Conservation (phyloP, 2,329 filamentous ascomycete species). For the Pestalotiopsis sp. region DNA sequence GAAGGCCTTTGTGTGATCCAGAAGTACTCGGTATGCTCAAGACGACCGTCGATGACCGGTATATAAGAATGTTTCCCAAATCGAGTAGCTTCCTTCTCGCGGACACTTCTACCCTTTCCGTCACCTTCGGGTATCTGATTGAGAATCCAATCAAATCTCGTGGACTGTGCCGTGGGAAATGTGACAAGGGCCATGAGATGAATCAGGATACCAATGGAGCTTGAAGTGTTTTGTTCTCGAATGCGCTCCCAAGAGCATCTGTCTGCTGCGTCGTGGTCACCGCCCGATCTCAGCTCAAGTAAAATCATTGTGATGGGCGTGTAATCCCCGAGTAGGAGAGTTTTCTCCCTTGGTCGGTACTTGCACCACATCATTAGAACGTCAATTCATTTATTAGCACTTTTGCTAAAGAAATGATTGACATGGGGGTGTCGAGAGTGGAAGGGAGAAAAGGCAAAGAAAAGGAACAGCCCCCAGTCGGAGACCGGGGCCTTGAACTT, state of each 20-base stretch:
- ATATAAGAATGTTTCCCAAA: not conserved
- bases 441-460: not conserved
- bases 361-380: too few species aligned
- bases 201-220: not conserved
- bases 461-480: not conserved
- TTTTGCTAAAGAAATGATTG: too few species aligned
- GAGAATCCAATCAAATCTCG: not conserved
- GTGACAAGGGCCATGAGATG: conserved; percentile 3
- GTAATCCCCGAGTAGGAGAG: not conserved
- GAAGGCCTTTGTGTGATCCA: too few species aligned
- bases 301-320: not conserved
- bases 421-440: too few species aligned
- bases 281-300: not conserved
- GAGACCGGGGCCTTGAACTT: too few species aligned
- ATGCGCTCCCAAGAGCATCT: not conserved
- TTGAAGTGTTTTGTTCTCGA: not conserved
- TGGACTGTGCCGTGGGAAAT: not conserved
- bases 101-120: not conserved
- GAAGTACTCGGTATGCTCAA: too few species aligned
- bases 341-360: too few species aligned
- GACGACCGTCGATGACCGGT: not conserved
- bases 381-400: too few species aligned
- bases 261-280: not conserved
- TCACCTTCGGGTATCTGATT: not conserved
- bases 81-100: not conserved